Percentiles rank a stretch among this genome's conserved stretches.
phyloP scores from a whole-genome alignment of 2,329 filamentous ascomycete genomes.

The Aschersonia sp. region DNA sequence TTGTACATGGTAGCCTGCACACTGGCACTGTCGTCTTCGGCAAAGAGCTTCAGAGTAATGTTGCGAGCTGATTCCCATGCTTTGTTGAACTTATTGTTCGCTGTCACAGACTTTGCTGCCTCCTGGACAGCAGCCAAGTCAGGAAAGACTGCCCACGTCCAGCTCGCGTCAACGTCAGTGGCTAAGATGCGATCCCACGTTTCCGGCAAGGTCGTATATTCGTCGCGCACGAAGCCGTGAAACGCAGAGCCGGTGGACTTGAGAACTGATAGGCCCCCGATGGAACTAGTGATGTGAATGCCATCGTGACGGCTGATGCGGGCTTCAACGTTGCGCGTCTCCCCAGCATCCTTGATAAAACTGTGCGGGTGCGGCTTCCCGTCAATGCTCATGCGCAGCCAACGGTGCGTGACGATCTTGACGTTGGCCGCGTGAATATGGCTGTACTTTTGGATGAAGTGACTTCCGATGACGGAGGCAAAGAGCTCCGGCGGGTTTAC shows the following conservation, averaged over 20 bases:
- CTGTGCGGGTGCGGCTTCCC: slow-evolving; percentile 89
- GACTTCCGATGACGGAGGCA: slow-evolving; percentile 66
- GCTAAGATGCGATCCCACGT: slow-evolving; percentile 92
- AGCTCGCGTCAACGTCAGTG: slow-evolving; percentile 77
- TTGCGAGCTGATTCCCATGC: slow-evolving; percentile 65
- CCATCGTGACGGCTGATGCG: slow-evolving; percentile 52
- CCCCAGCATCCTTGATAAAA: slow-evolving; percentile 78
- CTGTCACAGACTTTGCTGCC: slow-evolving; percentile 3
- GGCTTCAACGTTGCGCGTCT: slow-evolving; percentile 73
- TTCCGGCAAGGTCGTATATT: slow-evolving; percentile 82
- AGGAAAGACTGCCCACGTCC: slow-evolving; percentile 69
- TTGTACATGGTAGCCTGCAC: slow-evolving; percentile 99
- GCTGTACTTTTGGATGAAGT: slow-evolving; percentile 77
- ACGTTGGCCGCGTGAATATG: slow-evolving; percentile 82
- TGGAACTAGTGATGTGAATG: slow-evolving; percentile 62
- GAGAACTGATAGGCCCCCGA: slow-evolving; percentile 72
- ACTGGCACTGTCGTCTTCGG: slow-evolving; percentile 77
- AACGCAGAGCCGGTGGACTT: slow-evolving; percentile 96
- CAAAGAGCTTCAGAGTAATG: slow-evolving; percentile 86
- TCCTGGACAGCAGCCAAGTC: slow-evolving; percentile 52
- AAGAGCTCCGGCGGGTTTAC: slow-evolving; percentile 90
- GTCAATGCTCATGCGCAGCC: slow-evolving; percentile 78
- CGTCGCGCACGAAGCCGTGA: slow-evolving; percentile 84
- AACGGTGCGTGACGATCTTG: slow-evolving; percentile 71
- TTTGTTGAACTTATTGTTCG: slow-evolving; percentile 55